A percentile compares a stretch with the other conserved stretches of the same genome.
These are phyloP conservation scores for Lasiosphaeriaceae sp. DNA, from an alignment of 495 filamentous ascomycete species.

Conservation along the genomic window DNA sequence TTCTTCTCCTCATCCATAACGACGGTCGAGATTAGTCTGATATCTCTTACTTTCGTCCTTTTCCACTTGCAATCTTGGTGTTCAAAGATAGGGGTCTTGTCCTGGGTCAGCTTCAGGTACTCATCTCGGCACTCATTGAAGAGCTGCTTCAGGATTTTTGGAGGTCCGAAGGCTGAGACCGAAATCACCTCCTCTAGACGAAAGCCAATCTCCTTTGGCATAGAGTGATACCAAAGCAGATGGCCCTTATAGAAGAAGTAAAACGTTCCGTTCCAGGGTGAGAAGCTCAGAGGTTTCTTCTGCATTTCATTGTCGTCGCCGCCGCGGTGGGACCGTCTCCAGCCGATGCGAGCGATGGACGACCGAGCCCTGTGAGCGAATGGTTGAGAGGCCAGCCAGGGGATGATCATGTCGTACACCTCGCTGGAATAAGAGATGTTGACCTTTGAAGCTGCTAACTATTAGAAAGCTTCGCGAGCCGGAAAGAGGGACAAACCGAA, in stretches of 20 bases:
- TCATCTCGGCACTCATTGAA: constrained; percentile 1
- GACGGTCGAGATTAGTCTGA: constrained; percentile 11
- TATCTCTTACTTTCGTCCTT: constrained; percentile 5
- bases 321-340: constrained; percentile 4
- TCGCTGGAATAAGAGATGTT: constrained; percentile 27
- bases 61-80: constrained; percentile 10
- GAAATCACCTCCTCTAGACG: constrained; percentile 6
- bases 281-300: constrained; percentile 30
- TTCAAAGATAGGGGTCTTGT: constrained; percentile 8
- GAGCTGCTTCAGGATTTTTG: constrained; percentile 1
- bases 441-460: constrained; percentile 23
- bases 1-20: constrained; percentile 9
- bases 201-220: constrained; percentile 14
- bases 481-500: constrained; percentile 27
- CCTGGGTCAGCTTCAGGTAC: constrained; percentile 1
- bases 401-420: constrained; percentile 28
- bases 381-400: constrained; percentile 21
- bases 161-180: constrained; percentile 5
- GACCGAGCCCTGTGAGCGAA: constrained; percentile 22
- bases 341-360: constrained; percentile 21
- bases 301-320: constrained; percentile 8
- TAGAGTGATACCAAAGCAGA: constrained; percentile 21
- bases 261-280: constrained; percentile 26
- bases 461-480: constrained; percentile 17
- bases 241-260: constrained; percentile 24